Conservation (phyloP, 495 filamentous ascomycete species). For the Wilcoxina mikolae region DNA sequence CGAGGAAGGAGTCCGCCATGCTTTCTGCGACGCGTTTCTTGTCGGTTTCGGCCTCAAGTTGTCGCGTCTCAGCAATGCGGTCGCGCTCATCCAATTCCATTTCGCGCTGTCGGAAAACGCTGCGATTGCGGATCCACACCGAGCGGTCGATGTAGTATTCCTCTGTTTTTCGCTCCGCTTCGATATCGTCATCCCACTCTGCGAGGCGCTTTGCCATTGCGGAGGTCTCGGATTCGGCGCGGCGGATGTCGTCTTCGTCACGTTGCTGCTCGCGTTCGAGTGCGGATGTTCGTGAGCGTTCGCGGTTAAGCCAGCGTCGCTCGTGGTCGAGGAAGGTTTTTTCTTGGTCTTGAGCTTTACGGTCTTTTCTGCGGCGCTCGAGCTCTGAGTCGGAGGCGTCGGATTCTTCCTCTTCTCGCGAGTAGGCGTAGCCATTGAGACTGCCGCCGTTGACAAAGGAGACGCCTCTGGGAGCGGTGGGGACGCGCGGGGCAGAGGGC, state of each 20-base stretch:
- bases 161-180: conserved; percentile 53
- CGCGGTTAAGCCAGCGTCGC: conserved; percentile 76
- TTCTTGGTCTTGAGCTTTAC: conserved; percentile 58
- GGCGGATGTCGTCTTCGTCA: conserved; percentile 53
- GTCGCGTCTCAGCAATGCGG: conserved; percentile 59
- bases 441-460: conserved; percentile 73
- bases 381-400: conserved; percentile 79
- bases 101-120: conserved; percentile 56
- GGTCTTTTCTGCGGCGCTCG: conserved; percentile 53
- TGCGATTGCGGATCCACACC: conserved; percentile 71
- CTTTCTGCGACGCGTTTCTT: conserved; percentile 59
- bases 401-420: conserved; percentile 73
- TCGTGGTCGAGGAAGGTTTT: conserved; percentile 76
- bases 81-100: conserved; percentile 64
- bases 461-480: conserved; percentile 65
- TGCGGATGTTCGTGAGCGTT: conserved; percentile 66
- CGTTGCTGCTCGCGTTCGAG: conserved; percentile 67
- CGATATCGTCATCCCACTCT: conserved; percentile 80
- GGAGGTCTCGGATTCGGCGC: conserved; percentile 44
- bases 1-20: conserved; percentile 87
- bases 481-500: conserved; percentile 12
- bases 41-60: conserved; percentile 52
- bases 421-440: conserved; percentile 44
- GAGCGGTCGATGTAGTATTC: conserved; percentile 78
- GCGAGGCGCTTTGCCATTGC: conserved; percentile 56